phyloP scores from a whole-genome alignment of 2,329 filamentous ascomycete genomes.

The Remersonia thermophila region DNA sequence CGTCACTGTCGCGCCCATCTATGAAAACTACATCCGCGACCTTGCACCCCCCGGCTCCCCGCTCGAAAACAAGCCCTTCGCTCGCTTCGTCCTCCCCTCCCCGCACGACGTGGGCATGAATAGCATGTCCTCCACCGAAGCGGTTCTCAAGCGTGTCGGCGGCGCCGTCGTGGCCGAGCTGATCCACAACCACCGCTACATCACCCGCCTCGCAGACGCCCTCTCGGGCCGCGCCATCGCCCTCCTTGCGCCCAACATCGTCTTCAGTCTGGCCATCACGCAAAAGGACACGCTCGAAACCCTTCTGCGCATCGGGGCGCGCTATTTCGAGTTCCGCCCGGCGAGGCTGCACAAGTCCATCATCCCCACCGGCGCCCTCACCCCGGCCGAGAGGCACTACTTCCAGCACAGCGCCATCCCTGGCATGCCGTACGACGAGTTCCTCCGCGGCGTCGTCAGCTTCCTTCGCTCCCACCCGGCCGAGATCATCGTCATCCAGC shows the following conservation, averaged over 20 bases:
- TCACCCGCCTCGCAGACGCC: slow-evolving; percentile 18
- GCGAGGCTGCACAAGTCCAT: slow-evolving; percentile 33
- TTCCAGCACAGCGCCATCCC: slow-evolving; percentile 40
- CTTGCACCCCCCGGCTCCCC: slow-evolving; percentile 28
- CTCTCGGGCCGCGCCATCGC: slow-evolving; percentile 19
- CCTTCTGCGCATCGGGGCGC: slow-evolving; percentile 33
- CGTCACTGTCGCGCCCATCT: slow-evolving; percentile 32
- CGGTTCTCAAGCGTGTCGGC: slow-evolving; percentile 27
- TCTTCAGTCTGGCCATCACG: slow-evolving; percentile 36
- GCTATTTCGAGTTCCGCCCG: slow-evolving; percentile 41
- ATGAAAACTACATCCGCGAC: slow-evolving; percentile 30
- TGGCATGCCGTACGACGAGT: slow-evolving; percentile 33
- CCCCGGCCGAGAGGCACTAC: slow-evolving; percentile 33
- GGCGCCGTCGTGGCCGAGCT: slow-evolving; percentile 20
- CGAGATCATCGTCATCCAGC: slow-evolving; percentile 37
- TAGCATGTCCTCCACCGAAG: slow-evolving; percentile 30
- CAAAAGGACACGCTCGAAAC: slow-evolving; percentile 35
- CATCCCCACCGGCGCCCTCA: slow-evolving; percentile 22
- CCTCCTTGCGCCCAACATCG: slow-evolving; percentile 28
- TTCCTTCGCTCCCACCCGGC: slow-evolving; percentile 30
- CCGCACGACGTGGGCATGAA: slow-evolving; percentile 41
- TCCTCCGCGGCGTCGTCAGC: slow-evolving; percentile 27
- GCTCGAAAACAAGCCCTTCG: slow-evolving; percentile 28
- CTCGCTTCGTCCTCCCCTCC: slow-evolving; percentile 31
- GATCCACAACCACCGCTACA: slow-evolving; percentile 16